Conservation (phyloP, 768 basidiomycete genomes). For the Pleurotus cornucopiae region DNA sequence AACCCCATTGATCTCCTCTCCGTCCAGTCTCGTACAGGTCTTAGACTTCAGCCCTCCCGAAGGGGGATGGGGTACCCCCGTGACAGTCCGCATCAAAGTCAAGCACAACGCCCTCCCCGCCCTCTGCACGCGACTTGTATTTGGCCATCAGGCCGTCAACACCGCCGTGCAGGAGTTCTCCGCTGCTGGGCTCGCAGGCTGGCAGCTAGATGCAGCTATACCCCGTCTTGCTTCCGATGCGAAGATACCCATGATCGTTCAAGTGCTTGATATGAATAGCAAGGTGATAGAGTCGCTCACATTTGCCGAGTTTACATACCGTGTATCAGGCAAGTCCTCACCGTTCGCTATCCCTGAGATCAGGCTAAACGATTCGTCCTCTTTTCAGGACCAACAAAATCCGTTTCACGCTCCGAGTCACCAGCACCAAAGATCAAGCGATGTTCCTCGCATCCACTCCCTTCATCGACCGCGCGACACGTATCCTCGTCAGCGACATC, state of each 20-base stretch:
- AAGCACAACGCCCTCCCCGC: conserved; percentile 42
- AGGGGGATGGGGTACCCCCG: conserved; percentile 58
- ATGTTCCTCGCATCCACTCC: conserved; percentile 16
- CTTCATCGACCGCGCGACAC: conserved; percentile 39
- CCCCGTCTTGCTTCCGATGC: conserved; percentile 48
- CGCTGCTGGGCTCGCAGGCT: conserved; percentile 43
- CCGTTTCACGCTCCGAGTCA: conserved; percentile 25
- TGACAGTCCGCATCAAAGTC: conserved; percentile 64
- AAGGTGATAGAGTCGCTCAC: conserved; percentile 57
- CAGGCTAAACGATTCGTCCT: conserved; percentile 6
- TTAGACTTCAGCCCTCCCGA: conserved; percentile 60
- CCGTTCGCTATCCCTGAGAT: conserved; percentile 6
- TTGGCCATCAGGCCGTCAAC: conserved; percentile 63
- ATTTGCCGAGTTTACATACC: conserved; percentile 72
- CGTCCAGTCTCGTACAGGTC: conserved; percentile 55
- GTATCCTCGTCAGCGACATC: conserved; percentile 21
- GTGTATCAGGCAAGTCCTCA: conserved; percentile 34
- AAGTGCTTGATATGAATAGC: conserved; percentile 54
- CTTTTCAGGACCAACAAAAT: conserved; percentile 19
- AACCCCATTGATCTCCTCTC: conserved; percentile 36
- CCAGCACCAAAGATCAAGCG: conserved; percentile 8
- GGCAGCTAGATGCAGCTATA: conserved; percentile 62
- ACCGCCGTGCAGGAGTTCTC: conserved; percentile 60
- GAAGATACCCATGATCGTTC: conserved; percentile 54
- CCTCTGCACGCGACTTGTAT: conserved; percentile 68